These are phyloP conservation scores for Podaxis pistillaris DNA, from an alignment of 768 basidiomycete genomes.

Conservation along the genomic window DNA sequence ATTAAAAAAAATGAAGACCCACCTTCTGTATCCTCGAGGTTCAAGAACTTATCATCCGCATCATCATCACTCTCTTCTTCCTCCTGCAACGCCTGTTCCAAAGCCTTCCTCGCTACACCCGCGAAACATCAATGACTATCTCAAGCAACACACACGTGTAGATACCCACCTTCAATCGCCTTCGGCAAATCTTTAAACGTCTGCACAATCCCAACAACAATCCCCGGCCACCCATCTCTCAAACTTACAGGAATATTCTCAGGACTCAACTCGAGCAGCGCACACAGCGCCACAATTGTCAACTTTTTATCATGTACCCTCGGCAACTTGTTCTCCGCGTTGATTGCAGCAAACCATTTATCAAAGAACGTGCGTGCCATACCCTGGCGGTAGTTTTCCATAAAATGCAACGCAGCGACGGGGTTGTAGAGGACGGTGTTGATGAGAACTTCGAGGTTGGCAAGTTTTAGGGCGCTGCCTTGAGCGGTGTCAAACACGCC, in stretches of 20 bases:
- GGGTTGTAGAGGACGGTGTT: slow-evolving; percentile 86
- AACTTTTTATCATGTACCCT: slow-evolving; percentile 92
- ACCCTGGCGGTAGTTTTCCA: slow-evolving; percentile 62
- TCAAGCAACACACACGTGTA: slow-evolving; percentile 7
- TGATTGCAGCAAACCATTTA: slow-evolving; percentile 79
- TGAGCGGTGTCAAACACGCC: slow-evolving; percentile 57
- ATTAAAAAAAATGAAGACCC: slow-evolving; percentile 15
- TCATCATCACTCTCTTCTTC: slow-evolving; percentile 35
- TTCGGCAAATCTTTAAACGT: slow-evolving; percentile 78
- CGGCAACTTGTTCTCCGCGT: slow-evolving; percentile 56
- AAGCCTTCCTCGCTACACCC: slow-evolving; percentile 50
- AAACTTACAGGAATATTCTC: slow-evolving; percentile 54
- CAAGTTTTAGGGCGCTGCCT: slow-evolving; percentile 64
- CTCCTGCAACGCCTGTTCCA: slow-evolving; percentile 42
- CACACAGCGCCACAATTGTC: slow-evolving; percentile 71
- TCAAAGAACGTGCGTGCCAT: slow-evolving; percentile 77
- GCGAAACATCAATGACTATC: slow-evolving; percentile 5
- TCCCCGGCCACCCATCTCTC: slow-evolving; percentile 71
- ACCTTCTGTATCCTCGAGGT: slow-evolving; percentile 63
- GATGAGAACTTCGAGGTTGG: slow-evolving; percentile 81
- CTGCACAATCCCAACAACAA: slow-evolving; percentile 66
- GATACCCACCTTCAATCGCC: slow-evolving; percentile 63
- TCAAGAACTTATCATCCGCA: slow-evolving; percentile 44
- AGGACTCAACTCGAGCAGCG: slow-evolving; percentile 70
- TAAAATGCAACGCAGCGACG: slow-evolving; percentile 67